Evolutionary conservation across 2,329 filamentous ascomycete genomes (phyloP).

Genomic region (Ophiostoma tasmaniense): DNA sequence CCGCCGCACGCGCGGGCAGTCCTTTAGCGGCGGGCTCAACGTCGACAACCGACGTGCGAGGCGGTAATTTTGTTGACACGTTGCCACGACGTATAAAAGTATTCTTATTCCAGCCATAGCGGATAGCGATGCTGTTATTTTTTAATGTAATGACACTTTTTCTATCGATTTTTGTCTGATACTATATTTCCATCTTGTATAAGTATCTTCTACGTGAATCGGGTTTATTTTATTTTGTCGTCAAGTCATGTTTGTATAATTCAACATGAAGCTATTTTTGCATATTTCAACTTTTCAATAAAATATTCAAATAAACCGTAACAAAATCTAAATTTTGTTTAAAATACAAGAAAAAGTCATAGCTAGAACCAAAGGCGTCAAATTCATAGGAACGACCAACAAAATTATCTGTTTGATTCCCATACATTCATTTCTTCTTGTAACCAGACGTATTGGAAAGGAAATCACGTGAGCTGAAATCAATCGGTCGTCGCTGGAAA

Average conservation of each 20-base stretch:
- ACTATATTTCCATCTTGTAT: background rate
- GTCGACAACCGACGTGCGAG: background rate
- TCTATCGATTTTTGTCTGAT: background rate
- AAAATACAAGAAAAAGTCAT: too few species aligned
- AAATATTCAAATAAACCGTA: too few species aligned
- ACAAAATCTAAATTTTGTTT: too few species aligned
- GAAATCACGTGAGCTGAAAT: background rate
- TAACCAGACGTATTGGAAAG: background rate
- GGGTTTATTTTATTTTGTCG: background rate
- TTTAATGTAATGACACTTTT: background rate
- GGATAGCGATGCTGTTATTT: background rate
- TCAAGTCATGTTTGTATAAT: too few species aligned
- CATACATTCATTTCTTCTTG: background rate
- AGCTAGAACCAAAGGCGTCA: too few species aligned
- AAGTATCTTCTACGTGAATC: background rate
- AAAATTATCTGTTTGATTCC: background rate
- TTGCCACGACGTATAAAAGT: background rate
- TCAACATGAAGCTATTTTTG: too few species aligned
- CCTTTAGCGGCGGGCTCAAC: background rate
- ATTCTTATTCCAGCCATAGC: background rate
- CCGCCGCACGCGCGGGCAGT: slow-evolving; percentile 8
- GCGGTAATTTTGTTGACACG: background rate
- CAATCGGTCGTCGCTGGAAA: background rate
- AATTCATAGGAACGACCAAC: too few species aligned
- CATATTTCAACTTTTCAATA: too few species aligned